These are phyloP conservation scores for Lachnellula subtilissima DNA, from an alignment of 2,329 filamentous ascomycete species.

Conservation along the genomic window DNA sequence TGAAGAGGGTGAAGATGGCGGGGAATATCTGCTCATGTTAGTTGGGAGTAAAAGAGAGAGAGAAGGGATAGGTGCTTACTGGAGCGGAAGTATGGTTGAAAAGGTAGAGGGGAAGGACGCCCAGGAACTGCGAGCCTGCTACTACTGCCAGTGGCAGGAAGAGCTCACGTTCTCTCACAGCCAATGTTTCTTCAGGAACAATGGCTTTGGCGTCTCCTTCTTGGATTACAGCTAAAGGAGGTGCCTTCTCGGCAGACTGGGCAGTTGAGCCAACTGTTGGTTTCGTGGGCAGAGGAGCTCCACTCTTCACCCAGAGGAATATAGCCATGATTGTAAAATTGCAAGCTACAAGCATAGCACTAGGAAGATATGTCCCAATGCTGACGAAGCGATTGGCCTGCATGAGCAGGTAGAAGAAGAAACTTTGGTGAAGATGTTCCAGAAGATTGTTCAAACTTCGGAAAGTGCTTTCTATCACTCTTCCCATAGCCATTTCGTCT, in stretches of 20 bases:
- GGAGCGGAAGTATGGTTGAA: constrained; percentile 69
- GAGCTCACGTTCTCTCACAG: constrained; percentile 47
- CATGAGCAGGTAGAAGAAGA: constrained; percentile 98
- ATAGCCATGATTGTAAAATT: constrained; percentile 97
- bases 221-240: constrained; percentile 21
- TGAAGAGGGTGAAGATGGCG: constrained; percentile 54
- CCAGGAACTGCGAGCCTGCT: constrained; percentile 66
- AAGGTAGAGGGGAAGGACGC: constrained; percentile 75
- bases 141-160: constrained; percentile 72
- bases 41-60: not conserved
- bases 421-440: constrained; percentile 96
- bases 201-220: constrained; percentile 20
- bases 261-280: constrained; percentile 14
- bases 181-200: constrained; percentile 17
- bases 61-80: constrained; percentile 39
- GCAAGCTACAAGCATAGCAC: constrained; percentile 91
- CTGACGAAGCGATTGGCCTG: constrained; percentile 90
- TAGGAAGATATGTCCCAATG: constrained; percentile 94
- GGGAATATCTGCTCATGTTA: constrained; percentile 48
- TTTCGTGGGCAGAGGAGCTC: constrained; percentile 35
- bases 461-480: constrained; percentile 84
- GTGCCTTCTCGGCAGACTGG: constrained; percentile 33
- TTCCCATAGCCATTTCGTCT: constrained; percentile 93
- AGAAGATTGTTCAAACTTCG: constrained; percentile 93
- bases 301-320: constrained; percentile 87